Evolutionary conservation across 1,284 basidiomycete species (phyloP), one percentile per base, ranked within the genome.

Genomic region (Trichosporon sp.): DNA sequence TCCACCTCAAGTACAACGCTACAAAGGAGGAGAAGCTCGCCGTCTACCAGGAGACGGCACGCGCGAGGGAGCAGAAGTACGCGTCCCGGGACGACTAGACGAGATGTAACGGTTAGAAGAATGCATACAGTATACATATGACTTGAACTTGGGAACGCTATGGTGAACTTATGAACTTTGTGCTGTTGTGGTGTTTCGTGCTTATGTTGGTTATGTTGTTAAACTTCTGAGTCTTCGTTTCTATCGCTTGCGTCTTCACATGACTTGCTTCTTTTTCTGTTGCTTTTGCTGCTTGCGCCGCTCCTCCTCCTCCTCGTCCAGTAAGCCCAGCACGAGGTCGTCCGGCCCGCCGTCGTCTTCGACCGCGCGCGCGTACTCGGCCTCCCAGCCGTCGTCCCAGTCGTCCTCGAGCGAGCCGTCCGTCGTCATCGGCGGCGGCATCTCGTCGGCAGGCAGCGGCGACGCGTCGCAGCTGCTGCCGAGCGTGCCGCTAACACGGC

Each of bases 1-100:
- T 85, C 2, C 87, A 87, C 4, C 87, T 96, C 21, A 82, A 89
- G 0, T 92, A 93, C 82, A 91, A 95, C 75, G 92, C 92, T 0
- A 86, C 86, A 42, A 93, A 93, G 86, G 91, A 92, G 11, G 92
- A 93, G 56, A 89, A 89, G 80, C 85, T 93, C 13, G 86, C 88
- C 1, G 90, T 89, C 3, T 86, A 94, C 71, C 87, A 89, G 80
- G 84, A 85, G 68, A 77, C 76, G 56, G 80, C 79, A 74, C 73
- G 76, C 29, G 77, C 77, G 6, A 70, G 77, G 60, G 81, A 82
- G 70, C 78, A 74, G 31, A 82, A 82, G 76, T 82, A 81, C 72
- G 73, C 64, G 78, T 79, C 44, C 69, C 73, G 56, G 35, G 56
- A 65, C 35, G 66, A 74, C 31, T 68, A 69, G 66, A 62, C 25